Conservation (phyloP, 345 rosid genomes). For the Trapa incisa region DNA sequence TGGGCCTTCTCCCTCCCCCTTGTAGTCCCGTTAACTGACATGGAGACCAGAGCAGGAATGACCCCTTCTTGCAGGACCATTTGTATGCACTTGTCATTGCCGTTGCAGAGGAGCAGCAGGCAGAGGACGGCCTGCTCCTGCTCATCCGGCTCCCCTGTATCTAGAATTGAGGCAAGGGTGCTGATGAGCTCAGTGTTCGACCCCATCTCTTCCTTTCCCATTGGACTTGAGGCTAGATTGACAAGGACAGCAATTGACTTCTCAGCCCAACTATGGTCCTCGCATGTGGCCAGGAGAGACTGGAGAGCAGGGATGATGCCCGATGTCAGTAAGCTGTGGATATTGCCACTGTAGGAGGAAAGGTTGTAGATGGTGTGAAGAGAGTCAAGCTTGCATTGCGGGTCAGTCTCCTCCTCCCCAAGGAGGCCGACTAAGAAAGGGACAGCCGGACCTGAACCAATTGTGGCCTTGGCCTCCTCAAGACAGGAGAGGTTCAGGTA, state of each 20-base stretch:
- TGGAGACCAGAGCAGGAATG: conserved; percentile 81
- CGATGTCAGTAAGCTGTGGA: conserved; percentile 52
- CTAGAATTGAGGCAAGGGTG: conserved; percentile 50
- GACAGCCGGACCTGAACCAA: conserved; percentile 73
- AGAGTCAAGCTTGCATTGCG: conserved; percentile 85
- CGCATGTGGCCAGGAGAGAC: conserved; percentile 40
- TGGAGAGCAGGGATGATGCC: conserved; percentile 56
- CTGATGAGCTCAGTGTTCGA: conserved; percentile 55
- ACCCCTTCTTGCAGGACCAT: conserved; percentile 95
- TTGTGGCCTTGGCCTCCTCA: conserved; percentile 59
- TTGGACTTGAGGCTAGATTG: conserved; percentile 48
- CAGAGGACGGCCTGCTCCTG: conserved; percentile 87
- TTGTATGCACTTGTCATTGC: conserved; percentile 64
- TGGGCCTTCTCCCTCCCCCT: conserved; percentile 86
- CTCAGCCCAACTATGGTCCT: conserved; percentile 55
- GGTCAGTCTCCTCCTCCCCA: conserved; percentile 28
- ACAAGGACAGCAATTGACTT: conserved; percentile 66
- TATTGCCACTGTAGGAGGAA: conserved; percentile 50
- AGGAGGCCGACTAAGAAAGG: conserved; percentile 59
- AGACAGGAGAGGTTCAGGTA: conserved; percentile 83
- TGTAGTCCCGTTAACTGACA: conserved; percentile 79
- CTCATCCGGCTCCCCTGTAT: conserved; percentile 50
- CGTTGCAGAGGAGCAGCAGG: conserved; percentile 55
- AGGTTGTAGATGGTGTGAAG: conserved; percentile 82
- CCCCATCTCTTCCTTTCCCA: conserved; percentile 57